phyloP scores from a whole-genome alignment of 352 stramenopile genomes.

The Phytophthora idaei region DNA sequence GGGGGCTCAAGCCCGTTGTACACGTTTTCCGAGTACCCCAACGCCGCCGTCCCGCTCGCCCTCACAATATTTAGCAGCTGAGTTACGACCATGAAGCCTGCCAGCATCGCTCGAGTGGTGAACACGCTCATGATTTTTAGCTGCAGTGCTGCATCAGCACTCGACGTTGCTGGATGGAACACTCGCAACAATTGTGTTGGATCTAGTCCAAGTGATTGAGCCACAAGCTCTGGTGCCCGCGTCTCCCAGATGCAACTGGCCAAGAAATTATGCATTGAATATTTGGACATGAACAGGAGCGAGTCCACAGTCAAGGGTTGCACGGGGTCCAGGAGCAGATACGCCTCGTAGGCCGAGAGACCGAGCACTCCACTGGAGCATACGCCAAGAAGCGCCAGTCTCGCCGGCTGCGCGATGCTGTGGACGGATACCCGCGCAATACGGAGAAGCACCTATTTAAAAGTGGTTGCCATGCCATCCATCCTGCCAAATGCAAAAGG shows the following conservation, averaged over 20 bases:
- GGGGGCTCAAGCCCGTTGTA: conserved; percentile 55
- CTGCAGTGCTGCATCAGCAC: conserved; percentile 43
- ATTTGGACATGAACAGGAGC: conserved; percentile 57
- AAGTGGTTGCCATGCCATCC: background rate
- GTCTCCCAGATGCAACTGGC: conserved; percentile 75
- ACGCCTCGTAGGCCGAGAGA: conserved; percentile 55
- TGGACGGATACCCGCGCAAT: conserved; percentile 48
- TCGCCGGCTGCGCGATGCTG: conserved; percentile 54
- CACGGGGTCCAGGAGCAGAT: conserved; percentile 44
- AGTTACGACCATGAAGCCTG: conserved; percentile 68
- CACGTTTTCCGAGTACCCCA: conserved; percentile 57
- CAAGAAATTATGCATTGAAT: conserved; percentile 65
- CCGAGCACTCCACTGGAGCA: conserved; percentile 55
- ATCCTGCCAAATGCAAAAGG: background rate
- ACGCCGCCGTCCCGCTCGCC: conserved; percentile 48
- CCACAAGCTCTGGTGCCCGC: conserved; percentile 45
- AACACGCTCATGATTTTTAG: conserved; percentile 52
- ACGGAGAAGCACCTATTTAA: conserved; percentile 43
- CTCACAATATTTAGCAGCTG: conserved; percentile 70
- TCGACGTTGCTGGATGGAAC: conserved; percentile 39
- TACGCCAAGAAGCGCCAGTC: conserved; percentile 48
- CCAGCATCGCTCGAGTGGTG: conserved; percentile 55
- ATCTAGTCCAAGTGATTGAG: conserved; percentile 46
- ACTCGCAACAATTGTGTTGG: conserved; percentile 36
- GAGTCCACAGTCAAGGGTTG: conserved; percentile 36